These are phyloP conservation scores for Botryotinia globosa DNA, from an alignment of 2,329 filamentous ascomycete genomes.

Conservation along the genomic window DNA sequence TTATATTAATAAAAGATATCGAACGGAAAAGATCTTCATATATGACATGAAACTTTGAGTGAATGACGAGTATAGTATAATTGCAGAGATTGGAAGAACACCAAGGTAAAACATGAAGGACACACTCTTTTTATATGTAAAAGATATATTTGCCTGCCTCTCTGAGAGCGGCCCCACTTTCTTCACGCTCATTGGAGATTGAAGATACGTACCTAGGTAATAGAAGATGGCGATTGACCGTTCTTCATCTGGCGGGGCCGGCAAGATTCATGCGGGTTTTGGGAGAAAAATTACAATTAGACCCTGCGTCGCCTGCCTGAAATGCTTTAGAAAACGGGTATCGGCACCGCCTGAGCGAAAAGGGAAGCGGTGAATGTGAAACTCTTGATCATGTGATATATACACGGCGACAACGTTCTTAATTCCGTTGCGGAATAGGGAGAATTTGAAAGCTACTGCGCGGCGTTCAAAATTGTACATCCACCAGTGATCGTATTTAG, in stretches of 20 bases:
- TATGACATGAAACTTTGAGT: not conserved
- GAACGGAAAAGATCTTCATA: not conserved
- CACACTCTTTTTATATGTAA: not conserved
- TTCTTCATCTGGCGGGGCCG: not conserved
- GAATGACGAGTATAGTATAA: not conserved
- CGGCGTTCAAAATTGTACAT: not conserved
- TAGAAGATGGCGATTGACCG: constrained; percentile 10
- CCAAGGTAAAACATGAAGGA: not conserved
- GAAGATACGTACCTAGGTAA: not conserved
- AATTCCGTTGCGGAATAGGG: not conserved
- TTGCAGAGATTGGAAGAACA: not conserved
- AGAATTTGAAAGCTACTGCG: not conserved
- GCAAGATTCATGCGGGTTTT: not conserved
- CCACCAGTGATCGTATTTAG: not conserved
- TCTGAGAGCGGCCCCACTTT: not conserved
- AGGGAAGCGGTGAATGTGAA: not conserved
- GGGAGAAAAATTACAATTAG: not conserved
- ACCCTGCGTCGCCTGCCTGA: not conserved
- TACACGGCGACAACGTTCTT: not conserved
- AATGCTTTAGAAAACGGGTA: constrained; percentile 2
- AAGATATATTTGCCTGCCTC: not conserved
- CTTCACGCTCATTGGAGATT: not conserved
- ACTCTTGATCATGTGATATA: not conserved
- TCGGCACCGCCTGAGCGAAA: constrained; percentile 6
- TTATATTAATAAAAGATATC: not conserved